Conservation (phyloP, 768 basidiomycete genomes). For the Tylopilus intermedius region DNA sequence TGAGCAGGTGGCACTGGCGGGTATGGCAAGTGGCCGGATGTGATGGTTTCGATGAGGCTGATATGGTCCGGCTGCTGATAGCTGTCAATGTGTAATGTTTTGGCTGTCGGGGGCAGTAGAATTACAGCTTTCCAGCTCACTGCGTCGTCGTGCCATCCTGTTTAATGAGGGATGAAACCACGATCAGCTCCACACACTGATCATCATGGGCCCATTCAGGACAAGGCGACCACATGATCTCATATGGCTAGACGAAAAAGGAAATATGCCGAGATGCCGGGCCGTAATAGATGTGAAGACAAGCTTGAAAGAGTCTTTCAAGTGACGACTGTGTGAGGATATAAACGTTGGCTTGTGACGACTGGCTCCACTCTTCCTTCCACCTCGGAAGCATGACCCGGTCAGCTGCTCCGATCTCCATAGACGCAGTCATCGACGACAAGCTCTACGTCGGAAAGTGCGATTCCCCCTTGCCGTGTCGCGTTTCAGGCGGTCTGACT, state of each 20-base stretch:
- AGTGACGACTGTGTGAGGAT: slow-evolving; percentile 3
- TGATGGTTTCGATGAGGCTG: too few species aligned
- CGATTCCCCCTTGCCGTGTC: background rate
- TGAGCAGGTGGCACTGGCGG: too few species aligned
- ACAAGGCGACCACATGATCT: too few species aligned
- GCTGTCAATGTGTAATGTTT: background rate
- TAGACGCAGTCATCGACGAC: slow-evolving; percentile 27
- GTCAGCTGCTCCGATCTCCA: slow-evolving; percentile 24
- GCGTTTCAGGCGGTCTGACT: background rate
- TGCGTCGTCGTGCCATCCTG: too few species aligned
- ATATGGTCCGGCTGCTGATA: too few species aligned
- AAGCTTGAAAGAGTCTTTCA: background rate
- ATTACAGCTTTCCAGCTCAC: background rate
- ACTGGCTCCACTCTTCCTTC: slow-evolving; percentile 12
- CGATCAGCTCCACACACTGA: background rate
- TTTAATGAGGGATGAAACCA: background rate
- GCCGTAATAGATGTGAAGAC: background rate
- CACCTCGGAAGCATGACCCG: slow-evolving; percentile 22
- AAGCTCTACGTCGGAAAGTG: slow-evolving; percentile 36
- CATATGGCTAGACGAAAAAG: background rate
- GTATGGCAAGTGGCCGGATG: background rate
- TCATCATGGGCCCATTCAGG: too few species aligned
- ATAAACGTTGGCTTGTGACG: slow-evolving; percentile 11
- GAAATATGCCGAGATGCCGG: slow-evolving; percentile 24
- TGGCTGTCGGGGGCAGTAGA: background rate